Evolutionary conservation across 2,329 filamentous ascomycete genomes (phyloP), one percentile per base, ranked within the genome.

Genomic region (Diplodia seriata): DNA sequence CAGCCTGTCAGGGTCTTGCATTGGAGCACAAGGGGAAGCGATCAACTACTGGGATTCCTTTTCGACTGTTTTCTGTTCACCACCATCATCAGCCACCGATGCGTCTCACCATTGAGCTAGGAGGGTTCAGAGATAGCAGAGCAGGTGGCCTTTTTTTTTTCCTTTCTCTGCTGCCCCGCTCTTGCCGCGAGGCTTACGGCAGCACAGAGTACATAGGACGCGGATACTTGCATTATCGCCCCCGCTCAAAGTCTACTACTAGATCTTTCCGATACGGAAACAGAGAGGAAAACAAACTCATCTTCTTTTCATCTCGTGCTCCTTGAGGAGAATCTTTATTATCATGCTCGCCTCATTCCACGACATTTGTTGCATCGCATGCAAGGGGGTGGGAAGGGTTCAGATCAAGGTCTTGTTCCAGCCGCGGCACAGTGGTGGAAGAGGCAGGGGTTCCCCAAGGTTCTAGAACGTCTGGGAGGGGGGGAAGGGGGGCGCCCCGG

Each of bases 171-270:
- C 43, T 47, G n/a, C 9, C 23, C 54, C 54, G 54, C 54, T 57
- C 33, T 40, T 57, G 54, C 54, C 54, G 54, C 54, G 33, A 36
- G 12, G 50, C 50, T 57, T 57, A 57, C 33, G 54, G 54, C 33
- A 40, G 54, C 51, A 31, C 6, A n/a, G 29, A 40, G 33, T 26
- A 55, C 15, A 23, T 29, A 29, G 54, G 20, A 40, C 20, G 8
- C n/a, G 33, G 18, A 8, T 53, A 15, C 43, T 47, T 47, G 33
- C 51, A n/a, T n/a, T 14, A 5, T 18, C 31, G 7, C n/a, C 7
- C 33, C 18, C 4, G 31, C 33, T 20, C 20, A n/a, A 20, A 12
- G 23, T 47, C 43, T 38, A 38, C 8, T 20, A 20, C 43, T 47
- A 47, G 43, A 20, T 47, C 43, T 47, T 43, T 38, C 36, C 36